Evolutionary conservation across 2,329 filamentous ascomycete species (phyloP).

Genomic region (Hypoxylon sp.): DNA sequence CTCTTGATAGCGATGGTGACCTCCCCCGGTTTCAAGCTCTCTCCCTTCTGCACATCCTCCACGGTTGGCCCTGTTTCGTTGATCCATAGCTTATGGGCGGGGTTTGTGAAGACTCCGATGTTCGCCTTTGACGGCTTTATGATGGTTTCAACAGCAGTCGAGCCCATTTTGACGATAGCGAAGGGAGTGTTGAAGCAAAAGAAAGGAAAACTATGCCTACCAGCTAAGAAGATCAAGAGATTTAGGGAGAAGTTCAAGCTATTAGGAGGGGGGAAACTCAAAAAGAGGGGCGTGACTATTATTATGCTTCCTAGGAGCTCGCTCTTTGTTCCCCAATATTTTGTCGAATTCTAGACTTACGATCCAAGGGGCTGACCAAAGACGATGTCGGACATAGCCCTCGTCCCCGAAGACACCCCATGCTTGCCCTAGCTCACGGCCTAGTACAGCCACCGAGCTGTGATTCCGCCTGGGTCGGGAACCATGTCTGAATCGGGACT

Average conservation of each 20-base stretch:
- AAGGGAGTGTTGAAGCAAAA: slow-evolving; percentile 11
- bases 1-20: slow-evolving; percentile 91
- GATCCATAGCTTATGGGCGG: slow-evolving; percentile 91
- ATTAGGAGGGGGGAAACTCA: slow-evolving; percentile 32
- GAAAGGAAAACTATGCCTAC: neutral
- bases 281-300: slow-evolving; percentile 48
- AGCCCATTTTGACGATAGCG: slow-evolving; percentile 47
- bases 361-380: slow-evolving; percentile 31
- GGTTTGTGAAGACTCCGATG: slow-evolving; percentile 97
- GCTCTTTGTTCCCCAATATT: slow-evolving; percentile 29
- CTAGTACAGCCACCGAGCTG: slow-evolving; percentile 35
- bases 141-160: slow-evolving; percentile 51
- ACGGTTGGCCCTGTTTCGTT: slow-evolving; percentile 81
- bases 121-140: slow-evolving; percentile 79
- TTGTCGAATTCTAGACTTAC: slow-evolving; percentile 32
- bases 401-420: slow-evolving; percentile 20
- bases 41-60: slow-evolving; percentile 78
- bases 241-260: slow-evolving; percentile 35
- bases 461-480: slow-evolving; percentile 33
- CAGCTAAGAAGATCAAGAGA: slow-evolving; percentile 27
- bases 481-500: slow-evolving; percentile 32
- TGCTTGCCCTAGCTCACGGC: slow-evolving; percentile 29
- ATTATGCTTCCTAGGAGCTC: slow-evolving; percentile 35
- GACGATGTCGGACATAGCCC: slow-evolving; percentile 42
- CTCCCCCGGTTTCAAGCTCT: slow-evolving; percentile 82